Evolutionary conservation across 2,329 filamentous ascomycete genomes (phyloP), one percentile per base, ranked within the genome.

Genomic region (Herpotrichia juniperi): DNA sequence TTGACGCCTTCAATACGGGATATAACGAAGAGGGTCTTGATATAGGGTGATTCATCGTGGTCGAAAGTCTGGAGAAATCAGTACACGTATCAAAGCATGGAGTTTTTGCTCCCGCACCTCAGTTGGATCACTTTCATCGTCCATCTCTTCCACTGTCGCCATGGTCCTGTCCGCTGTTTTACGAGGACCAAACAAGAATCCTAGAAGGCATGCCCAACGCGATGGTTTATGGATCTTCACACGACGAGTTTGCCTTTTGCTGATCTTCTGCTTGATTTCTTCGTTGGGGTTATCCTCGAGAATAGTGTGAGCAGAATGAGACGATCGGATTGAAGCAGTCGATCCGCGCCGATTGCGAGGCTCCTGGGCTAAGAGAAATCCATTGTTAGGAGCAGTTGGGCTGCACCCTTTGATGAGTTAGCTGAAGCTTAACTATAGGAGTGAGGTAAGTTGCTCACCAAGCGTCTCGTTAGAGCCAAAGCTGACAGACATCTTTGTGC

Each of bases 171-270:
- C 31, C 25, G 21, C 31, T 9, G 48, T 14, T 8, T 28, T 47
- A 4, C 45, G 28, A 3, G 47, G 34, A 9, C 47, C 51, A 12
- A 54, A 39, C 12, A 46, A 12, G 3, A 42, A 26, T 4, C 26
- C 51, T 21, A 50, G 49, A 12, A 50, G n/a, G 21, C 30, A 17
- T 12, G 49, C 47, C 46, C 42, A 44, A 26, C 42, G 46, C 2
- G 51, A 43, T 12, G 50, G 14, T 12, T 50, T 44, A 11, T 28
- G 26, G 26, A 28, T 12, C 26, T 28, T 28, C 12, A 28, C 26
- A 28, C 26, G 26, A 8, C 16, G 32, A n/a, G 32, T 37, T 37
- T n/a, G 32, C 14, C n/a, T 7, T 37, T n/a, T 37, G 8, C 16
- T 37, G 32, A 37, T 37, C 6, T n/a, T n/a, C n/a, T 7, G 8